phyloP scores from a whole-genome alignment of 768 basidiomycete genomes.

The Rossbeevera mucosa region DNA sequence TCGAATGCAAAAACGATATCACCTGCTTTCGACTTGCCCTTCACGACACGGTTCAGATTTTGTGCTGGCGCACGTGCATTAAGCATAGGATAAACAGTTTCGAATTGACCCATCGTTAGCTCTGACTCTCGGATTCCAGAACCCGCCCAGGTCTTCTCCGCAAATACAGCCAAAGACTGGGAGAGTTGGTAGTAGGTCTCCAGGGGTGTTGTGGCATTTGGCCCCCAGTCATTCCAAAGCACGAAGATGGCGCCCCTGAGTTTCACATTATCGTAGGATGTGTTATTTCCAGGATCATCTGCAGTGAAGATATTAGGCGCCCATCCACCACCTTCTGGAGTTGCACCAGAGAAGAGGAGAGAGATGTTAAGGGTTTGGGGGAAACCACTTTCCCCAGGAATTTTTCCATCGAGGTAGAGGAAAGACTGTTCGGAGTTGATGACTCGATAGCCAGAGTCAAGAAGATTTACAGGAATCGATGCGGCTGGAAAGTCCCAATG shows the following conservation, averaged over 20 bases:
- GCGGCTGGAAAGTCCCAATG: constrained; percentile 38
- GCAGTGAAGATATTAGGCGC: constrained; percentile 34
- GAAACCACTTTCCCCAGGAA: constrained; percentile 30
- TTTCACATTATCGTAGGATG: constrained; percentile 21
- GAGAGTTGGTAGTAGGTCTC: constrained; percentile 43
- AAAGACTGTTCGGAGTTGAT: constrained; percentile 36
- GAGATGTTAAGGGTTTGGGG: constrained; percentile 31
- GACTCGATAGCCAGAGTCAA: constrained; percentile 32
- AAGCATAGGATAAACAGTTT: constrained; percentile 32
- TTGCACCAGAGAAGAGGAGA: constrained; percentile 30
- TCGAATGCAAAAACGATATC: constrained; percentile 30
- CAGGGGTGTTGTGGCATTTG: constrained; percentile 41
- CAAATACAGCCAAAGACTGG: constrained; percentile 37
- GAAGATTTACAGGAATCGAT: constrained; percentile 32
- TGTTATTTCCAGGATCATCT: constrained; percentile 31
- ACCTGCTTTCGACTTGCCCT: constrained; percentile 15
- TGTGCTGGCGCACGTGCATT: constrained; percentile 41
- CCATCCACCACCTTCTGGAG: constrained; percentile 30
- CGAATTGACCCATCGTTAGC: constrained; percentile 35
- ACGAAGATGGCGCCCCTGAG: constrained; percentile 36
- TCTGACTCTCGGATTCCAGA: constrained; percentile 32
- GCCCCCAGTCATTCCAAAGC: constrained; percentile 44
- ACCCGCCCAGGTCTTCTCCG: constrained; percentile 42
- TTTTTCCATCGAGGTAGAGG: constrained; percentile 37
- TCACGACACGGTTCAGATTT: constrained; percentile 40